Evolutionary conservation across 306 rosid species (phyloP), one percentile per base, ranked within the genome.

Genomic region (Ammopiptanthus mongolicus): DNA sequence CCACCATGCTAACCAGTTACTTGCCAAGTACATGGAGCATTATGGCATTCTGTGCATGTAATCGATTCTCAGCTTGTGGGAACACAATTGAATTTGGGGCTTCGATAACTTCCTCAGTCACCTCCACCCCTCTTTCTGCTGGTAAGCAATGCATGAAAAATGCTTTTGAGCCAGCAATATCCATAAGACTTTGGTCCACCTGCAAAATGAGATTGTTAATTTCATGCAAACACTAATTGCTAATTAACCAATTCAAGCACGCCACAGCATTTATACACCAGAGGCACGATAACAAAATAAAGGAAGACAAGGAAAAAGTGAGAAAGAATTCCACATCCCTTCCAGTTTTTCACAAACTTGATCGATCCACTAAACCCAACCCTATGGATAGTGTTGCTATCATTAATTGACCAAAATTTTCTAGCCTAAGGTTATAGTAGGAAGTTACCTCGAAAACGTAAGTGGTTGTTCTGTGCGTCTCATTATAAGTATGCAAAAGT

Each of bases 61-160:
- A 78, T 72, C 98, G 96, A 55, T 96, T 96, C 93, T 92, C 99
- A 13, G 99, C 98, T 77, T 96, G 99, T 13, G 87, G 92, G 77
- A 96, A 96, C 56, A 96, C 99, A 33, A 96, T 87, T 41, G 99
- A 96, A 77, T 92, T 82, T 50, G 96, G 86, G 63, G 99, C 97
- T 81, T 96, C 99, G 23, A 96, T 76, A 61, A 96, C 98, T 39
- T 78, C 93, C 37, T 96, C 87, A 1, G 97, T 95, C 73, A 95
- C 97, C 82, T 95, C 99, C 56, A 89, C 97, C 46, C 99, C 99
- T 85, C 99, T 86, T 78, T 92, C 99, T 0, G 99, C 99, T 0
- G 99, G 99, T 62, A 96, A 80, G 84, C 99, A 96, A 68, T 92
- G 99, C 98, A 96, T 92, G 88, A 96, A 90, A 74, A 82, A 85